Evolutionary conservation across 371 early-diverging fungal genomes (phyloP), one percentile per base, ranked within the genome.

Genomic region (Enterospora canceri): DNA sequence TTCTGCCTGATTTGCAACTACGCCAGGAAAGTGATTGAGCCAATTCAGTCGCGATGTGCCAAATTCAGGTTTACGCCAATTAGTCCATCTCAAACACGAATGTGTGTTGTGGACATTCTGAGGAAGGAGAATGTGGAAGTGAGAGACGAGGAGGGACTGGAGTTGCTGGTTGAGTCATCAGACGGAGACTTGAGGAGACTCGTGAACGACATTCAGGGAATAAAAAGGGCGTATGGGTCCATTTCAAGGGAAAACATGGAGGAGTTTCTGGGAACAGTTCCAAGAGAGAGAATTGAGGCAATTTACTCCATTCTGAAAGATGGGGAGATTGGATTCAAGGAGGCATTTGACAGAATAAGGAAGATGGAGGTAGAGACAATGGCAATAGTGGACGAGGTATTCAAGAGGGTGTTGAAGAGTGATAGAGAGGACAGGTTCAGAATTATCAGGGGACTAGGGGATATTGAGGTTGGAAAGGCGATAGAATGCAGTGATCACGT

Each of bases 1-100:
- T 97, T 98, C 80, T 94, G 94, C 74, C 78, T 98, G 24, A 89
- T 96, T 40, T 94, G 94, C 80, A 98, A 98, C 82, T 93, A 94
- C 78, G 88, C 90, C 32, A 86, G 86, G 78, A 94, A 94, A 77
- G 92, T 97, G 50, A 93, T 93, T 50, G 94, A 94, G 1, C 95
- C 98, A 1, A 83, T 95, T 51, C 93, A 91, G 79, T 91, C 92
- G 49, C 86, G 98, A 51, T 97, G 98, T 82, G 91, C 95, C 5
- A 85, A 90, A 35, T 95, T 97, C 78, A 83, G 96, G 46, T 97
- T 97, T 82, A 84, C 87, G 8, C 96, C 96, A 0, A 81, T 97
- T 48, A 83, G 83, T 56, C 61, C 78, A 15, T 84, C 85, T 5
- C 87, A 90, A 67, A 87, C 94, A 2, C 82, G 84, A 30, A 67